Evolutionary conservation across 1,284 basidiomycete genomes (phyloP).

Genomic region (Exobasidium cylindrosporum): DNA sequence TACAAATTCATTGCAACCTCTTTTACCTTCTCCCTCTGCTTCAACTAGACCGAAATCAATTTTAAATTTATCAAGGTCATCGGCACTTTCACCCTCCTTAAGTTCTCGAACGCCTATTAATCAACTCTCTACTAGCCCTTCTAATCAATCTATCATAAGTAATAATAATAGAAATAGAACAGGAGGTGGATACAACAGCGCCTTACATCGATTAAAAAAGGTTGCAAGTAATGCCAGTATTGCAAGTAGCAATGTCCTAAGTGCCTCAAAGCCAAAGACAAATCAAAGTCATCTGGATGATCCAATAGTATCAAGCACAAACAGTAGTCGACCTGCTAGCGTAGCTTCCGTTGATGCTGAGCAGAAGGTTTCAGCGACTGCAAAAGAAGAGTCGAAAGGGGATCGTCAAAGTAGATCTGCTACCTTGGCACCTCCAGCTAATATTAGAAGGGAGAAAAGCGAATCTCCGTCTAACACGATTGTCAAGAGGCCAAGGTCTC

Average conservation of each 20-base stretch:
- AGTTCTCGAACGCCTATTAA: not conserved
- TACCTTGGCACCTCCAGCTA: not conserved
- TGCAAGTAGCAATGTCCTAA: not conserved
- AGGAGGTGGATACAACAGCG: not conserved
- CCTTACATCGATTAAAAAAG: conserved; percentile 10
- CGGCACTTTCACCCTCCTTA: not conserved
- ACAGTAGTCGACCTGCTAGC: not conserved
- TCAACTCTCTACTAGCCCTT: not conserved
- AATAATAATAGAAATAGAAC: not conserved
- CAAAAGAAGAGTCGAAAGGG: no score
- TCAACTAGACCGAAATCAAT: not conserved
- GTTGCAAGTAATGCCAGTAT: conserved; percentile 17
- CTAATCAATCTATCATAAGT: not conserved
- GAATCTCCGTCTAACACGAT: not conserved
- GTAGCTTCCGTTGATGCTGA: not conserved
- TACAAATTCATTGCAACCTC: not conserved
- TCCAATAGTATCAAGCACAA: no score
- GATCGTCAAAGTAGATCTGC: not conserved
- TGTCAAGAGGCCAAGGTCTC: conserved; percentile 7
- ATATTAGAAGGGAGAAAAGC: not conserved
- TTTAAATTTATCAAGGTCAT: not conserved
- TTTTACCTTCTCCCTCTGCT: not conserved
- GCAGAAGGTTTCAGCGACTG: not conserved
- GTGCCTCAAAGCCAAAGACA: not conserved
- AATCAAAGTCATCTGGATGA: not conserved